Percentiles rank a stretch among this genome's conserved stretches.
Evolutionary conservation across 2,329 filamentous ascomycete genomes (phyloP).

Genomic region (Lasiodiplodia sp.): DNA sequence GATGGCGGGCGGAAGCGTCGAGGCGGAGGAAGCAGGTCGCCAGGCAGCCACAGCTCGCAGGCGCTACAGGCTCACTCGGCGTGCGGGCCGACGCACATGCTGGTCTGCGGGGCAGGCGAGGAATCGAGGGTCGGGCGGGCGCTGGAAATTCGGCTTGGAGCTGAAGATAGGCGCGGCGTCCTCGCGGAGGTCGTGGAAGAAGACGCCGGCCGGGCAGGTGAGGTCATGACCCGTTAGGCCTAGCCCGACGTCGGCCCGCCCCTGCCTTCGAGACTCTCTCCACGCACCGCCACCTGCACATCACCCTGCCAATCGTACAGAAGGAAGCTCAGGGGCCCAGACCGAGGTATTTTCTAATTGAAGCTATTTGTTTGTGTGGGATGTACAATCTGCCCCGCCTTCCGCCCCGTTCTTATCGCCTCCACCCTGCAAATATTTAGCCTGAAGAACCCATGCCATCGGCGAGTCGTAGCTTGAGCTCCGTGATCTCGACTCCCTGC

Average conservation of each 20-base stretch:
- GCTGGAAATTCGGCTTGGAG: background rate
- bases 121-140: background rate
- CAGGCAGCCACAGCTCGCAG: conserved; percentile 21
- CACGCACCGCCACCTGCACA: too few relatives aligned
- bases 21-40: background rate
- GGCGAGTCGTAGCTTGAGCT: background rate
- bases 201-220: background rate
- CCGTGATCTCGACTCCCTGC: background rate
- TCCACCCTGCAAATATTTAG: background rate
- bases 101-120: background rate
- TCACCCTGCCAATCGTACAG: too few relatives aligned
- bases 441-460: background rate
- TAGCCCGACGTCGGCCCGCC: background rate
- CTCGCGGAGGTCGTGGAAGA: background rate
- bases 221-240: background rate
- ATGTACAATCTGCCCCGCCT: background rate
- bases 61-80: conserved; percentile 20
- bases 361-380: background rate
- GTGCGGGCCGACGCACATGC: conserved; percentile 2
- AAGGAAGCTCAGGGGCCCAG: too few relatives aligned
- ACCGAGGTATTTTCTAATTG: too few relatives aligned
- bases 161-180: background rate
- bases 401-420: background rate
- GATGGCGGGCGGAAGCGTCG: background rate
- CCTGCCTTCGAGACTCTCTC: background rate